Evolutionary conservation across 176 grass and related monocot genomes (phyloP).

Genomic region (Triticum dicoccoides): DNA sequence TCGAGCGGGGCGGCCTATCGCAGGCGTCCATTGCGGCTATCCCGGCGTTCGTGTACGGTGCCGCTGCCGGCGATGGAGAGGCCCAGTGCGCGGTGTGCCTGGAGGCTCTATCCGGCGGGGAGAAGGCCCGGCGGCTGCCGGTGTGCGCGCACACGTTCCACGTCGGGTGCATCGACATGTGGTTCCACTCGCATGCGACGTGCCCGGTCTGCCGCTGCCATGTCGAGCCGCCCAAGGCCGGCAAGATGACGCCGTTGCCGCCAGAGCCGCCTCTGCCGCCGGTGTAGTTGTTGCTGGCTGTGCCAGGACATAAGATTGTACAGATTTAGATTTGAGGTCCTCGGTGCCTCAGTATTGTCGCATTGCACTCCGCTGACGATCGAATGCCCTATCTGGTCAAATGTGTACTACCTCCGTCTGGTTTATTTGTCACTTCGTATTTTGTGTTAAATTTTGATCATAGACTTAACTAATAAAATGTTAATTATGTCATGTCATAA

Average conservation of each 20-base stretch:
- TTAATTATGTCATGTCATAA: too few relatives aligned
- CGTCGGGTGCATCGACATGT: slow-evolving; percentile 54
- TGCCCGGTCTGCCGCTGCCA: slow-evolving; percentile 62
- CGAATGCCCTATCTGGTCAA: neutral
- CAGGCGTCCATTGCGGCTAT: slow-evolving; percentile 12
- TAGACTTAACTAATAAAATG: too few relatives aligned
- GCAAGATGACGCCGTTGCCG: neutral
- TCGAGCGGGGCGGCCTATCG: slow-evolving; percentile 9
- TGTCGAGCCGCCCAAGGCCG: slow-evolving; percentile 19
- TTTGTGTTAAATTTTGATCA: too few relatives aligned
- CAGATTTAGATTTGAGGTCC: neutral
- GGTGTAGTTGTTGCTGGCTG: slow-evolving; percentile 24
- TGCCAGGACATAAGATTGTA: neutral
- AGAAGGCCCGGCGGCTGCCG: slow-evolving; percentile 41
- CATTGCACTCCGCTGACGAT: neutral
- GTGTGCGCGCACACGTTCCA: slow-evolving; percentile 71
- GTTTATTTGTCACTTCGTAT: too few relatives aligned
- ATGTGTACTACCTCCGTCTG: too few relatives aligned
- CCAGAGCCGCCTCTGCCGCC: neutral
- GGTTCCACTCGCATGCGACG: slow-evolving; percentile 49
- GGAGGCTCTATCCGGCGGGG: slow-evolving; percentile 35
- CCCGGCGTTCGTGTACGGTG: slow-evolving; percentile 18
- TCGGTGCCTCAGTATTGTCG: neutral
- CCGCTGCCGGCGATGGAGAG: neutral
- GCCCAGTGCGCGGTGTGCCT: slow-evolving; percentile 59